phyloP scores from a whole-genome alignment of 805 yeast genomes.

The Metschnikowia sp. region DNA sequence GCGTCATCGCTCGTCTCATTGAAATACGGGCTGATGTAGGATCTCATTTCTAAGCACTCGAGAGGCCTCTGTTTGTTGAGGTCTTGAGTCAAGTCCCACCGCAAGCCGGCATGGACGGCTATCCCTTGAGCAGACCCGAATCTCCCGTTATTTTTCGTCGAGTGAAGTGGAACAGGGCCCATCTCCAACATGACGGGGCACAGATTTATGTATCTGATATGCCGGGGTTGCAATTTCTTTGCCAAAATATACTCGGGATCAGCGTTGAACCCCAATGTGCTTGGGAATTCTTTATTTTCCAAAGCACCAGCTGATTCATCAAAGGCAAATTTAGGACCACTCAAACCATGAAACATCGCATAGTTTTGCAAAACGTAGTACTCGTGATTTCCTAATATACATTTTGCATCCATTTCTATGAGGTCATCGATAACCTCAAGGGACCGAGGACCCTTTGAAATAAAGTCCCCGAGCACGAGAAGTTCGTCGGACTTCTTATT shows the following conservation, averaged over 20 bases:
- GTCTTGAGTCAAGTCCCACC: conserved; percentile 53
- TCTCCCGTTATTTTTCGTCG: conserved; percentile 24
- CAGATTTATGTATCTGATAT: conserved; percentile 53
- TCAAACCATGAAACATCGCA: conserved; percentile 53
- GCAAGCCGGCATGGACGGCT: conserved; percentile 82
- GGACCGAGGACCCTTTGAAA: conserved; percentile 81
- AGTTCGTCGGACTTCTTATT: conserved; percentile 52
- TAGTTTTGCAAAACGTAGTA: conserved; percentile 64
- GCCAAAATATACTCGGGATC: conserved; percentile 47
- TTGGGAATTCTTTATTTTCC: neutral
- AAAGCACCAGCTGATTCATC: neutral
- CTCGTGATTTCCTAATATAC: conserved; percentile 91
- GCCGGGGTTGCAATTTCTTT: conserved; percentile 53
- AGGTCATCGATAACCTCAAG: conserved; percentile 58
- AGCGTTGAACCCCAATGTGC: conserved; percentile 20
- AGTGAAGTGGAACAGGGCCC: conserved; percentile 54
- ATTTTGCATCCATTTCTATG: conserved; percentile 54
- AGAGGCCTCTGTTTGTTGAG: conserved; percentile 58
- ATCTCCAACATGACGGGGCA: conserved; percentile 64
- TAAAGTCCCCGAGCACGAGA: conserved; percentile 78
- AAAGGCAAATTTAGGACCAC: conserved; percentile 26
- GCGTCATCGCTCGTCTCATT: conserved; percentile 52
- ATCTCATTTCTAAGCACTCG: conserved; percentile 67
- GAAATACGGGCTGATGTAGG: conserved; percentile 63
- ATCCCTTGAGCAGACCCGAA: conserved; percentile 35